Evolutionary conservation across 495 filamentous ascomycete species (phyloP), one percentile per base, ranked within the genome.

Genomic region (Cairneyella variabilis): DNA sequence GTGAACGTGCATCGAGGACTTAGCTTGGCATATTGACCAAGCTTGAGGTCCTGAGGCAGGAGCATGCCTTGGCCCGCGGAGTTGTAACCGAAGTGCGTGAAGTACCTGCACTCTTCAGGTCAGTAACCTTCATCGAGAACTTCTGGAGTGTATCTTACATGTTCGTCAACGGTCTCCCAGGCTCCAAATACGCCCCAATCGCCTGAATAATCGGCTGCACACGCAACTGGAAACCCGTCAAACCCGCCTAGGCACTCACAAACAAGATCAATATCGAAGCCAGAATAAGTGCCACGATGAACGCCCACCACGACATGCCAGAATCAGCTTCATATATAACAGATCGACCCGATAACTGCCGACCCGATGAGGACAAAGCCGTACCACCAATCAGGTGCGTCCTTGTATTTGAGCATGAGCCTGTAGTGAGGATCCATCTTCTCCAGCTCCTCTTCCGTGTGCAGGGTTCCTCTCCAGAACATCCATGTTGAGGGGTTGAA

Each of bases 301-400:
- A 82, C 1, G 69, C 78, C 79, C 78, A 82, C 20, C 56, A 71
- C 0, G 79, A 73, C 12, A 83, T 64, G 0, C 75, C 75, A 20
- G 72, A 70, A 6, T 77, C 58, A 39, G 71, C 71, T 57, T 71
- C 68, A 48, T 74, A 64, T 26, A 69, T 69, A 12, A n/a, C 71
- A 69, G 28, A 74, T 65, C 12, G 82, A 57, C 3, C 78, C 80
- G 2, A 78, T 64, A 26, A 77, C 48, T 37, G 79, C 75, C 36
- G 71, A 75, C 22, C 69, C 32, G 23, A 77, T 52, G 12, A 83
- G 64, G 1, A 79, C 60, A 0, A 54, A 46, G 0, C 61, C 59
- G 37, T 77, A 83, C 80, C 80, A 83, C 77, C 76, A 80, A 60
- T 67, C 66, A 6, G 80, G 78, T 3, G 65, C 61, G 52, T 79